phyloP scores from a whole-genome alignment of 768 basidiomycete species.

The Leccinum fibrillosum region DNA sequence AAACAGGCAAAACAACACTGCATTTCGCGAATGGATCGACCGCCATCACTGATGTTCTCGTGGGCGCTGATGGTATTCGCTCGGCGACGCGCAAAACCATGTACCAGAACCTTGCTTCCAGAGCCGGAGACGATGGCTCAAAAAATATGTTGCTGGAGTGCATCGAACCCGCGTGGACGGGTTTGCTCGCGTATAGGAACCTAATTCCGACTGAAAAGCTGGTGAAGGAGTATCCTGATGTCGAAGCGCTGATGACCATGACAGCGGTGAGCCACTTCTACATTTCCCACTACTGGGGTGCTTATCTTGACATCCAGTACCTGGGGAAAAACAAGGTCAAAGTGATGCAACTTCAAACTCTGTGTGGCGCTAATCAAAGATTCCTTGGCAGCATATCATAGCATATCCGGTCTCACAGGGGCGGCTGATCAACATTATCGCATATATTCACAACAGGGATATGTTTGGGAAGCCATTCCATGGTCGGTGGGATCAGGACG shows the following conservation, averaged over 20 bases:
- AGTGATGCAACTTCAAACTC: not conserved
- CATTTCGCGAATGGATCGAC: constrained; percentile 37
- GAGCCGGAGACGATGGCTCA: not conserved
- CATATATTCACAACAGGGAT: constrained; percentile 25
- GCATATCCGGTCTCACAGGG: constrained; percentile 39
- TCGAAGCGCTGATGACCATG: constrained; percentile 23
- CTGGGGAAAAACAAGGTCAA: constrained; percentile 21
- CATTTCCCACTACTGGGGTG: not conserved
- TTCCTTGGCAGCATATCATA: constrained; percentile 36
- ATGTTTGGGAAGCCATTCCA: constrained; percentile 32
- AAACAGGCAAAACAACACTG: constrained; percentile 25
- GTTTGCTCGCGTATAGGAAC: constrained; percentile 36
- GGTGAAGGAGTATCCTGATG: constrained; percentile 30
- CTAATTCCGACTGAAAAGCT: constrained; percentile 32
- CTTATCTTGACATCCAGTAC: constrained; percentile 15
- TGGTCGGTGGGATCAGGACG: constrained; percentile 29
- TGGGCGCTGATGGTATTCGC: constrained; percentile 43
- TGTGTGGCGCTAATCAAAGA: not conserved
- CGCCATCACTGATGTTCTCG: constrained; percentile 37
- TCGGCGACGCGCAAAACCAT: constrained; percentile 33
- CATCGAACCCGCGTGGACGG: constrained; percentile 38
- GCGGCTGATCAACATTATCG: constrained; percentile 34
- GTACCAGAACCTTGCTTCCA: constrained; percentile 17
- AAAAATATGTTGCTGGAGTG: constrained; percentile 14
- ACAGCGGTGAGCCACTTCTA: constrained; percentile 12